These are phyloP conservation scores for Magnusiomyces tetraspermus DNA, from an alignment of 1,139 yeast species.

Conservation along the genomic window DNA sequence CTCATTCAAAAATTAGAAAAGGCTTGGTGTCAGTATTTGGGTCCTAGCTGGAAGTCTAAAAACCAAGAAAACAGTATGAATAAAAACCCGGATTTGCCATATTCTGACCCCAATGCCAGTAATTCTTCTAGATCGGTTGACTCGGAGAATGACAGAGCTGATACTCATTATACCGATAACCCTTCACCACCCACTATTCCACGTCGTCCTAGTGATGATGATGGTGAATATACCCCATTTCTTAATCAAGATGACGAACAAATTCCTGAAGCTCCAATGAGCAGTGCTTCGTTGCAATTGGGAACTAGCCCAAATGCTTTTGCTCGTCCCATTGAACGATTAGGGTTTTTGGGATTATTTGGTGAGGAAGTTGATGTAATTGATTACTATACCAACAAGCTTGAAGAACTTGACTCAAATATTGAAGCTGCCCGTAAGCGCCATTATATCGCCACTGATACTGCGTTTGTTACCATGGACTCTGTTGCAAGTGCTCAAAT, in stretches of 20 bases:
- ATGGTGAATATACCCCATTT: not conserved
- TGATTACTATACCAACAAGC: slow-evolving; percentile 46
- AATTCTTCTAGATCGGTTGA: slow-evolving; percentile 9
- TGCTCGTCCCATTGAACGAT: slow-evolving; percentile 36
- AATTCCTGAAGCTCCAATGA: not conserved
- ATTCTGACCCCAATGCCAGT: slow-evolving; percentile 6
- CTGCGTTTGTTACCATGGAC: slow-evolving; percentile 77
- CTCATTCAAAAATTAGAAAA: slow-evolving; percentile 54
- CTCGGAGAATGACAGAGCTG: slow-evolving; percentile 11
- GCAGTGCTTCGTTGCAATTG: slow-evolving; percentile 9
- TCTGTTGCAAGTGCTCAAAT: slow-evolving; percentile 81
- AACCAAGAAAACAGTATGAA: slow-evolving; percentile 1
- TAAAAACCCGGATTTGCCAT: slow-evolving; percentile 9
- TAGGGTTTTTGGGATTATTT: slow-evolving; percentile 42
- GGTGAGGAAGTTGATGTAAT: slow-evolving; percentile 61
- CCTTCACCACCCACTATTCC: not conserved
- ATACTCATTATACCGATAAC: slow-evolving; percentile 14
- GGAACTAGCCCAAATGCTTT: slow-evolving; percentile 13
- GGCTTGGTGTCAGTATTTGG: slow-evolving; percentile 68
- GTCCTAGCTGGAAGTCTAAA: slow-evolving; percentile 28
- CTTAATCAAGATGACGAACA: not conserved
- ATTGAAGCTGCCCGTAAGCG: slow-evolving; percentile 43
- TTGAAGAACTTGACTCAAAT: slow-evolving; percentile 49
- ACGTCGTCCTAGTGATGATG: slow-evolving; percentile 3
- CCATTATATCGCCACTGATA: slow-evolving; percentile 35